Evolutionary conservation across 2,329 filamentous ascomycete species (phyloP), one percentile per base, ranked within the genome.

Genomic region (Nemania sp.): DNA sequence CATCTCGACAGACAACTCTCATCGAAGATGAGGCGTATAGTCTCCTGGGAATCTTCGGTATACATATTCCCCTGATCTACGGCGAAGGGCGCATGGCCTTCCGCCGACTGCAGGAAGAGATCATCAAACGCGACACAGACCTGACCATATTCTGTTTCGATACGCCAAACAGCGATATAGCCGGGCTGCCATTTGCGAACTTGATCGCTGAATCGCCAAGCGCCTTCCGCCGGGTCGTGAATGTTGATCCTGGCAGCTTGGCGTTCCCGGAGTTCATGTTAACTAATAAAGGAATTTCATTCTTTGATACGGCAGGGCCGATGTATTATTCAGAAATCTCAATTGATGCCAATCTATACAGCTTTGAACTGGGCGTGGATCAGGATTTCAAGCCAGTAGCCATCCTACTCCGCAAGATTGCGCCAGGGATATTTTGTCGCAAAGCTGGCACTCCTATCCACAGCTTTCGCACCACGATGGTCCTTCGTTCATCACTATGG

Each of bases 11-110:
- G n/a, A 67, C 65, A 1, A 66, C 64, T 3, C 56, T 59, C 9
- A 42, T 57, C 4, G 65, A 68, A 49, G 66, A 67, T 40, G 53
- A 59, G 19, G 64, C 65, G 3, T 68, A 67, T 47, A 63, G 65
- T 22, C 56, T 68, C 2, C 56, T 66, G 7, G 66, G 66, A 0
- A 56, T 68, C 17, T 61, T 66, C n/a, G 59, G 59, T 7, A 60
- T 68, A 20, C 59, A 66, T 47, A 60, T 68, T 59, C 63, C 66
- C 1, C 44, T 66, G 7, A 37, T 68, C 1, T 67, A 68, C 20
- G 64, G 65, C 2, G 64, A 66, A 43, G 63, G 64, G 30, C 48
- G 52, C 24, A 64, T 59, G 26, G 62, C 62, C 3, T 66, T 64
- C 36, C 54, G 48, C 19, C 55, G 64, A 22, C 34, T 66, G 12